phyloP scores from a whole-genome alignment of 140 eudicot genomes.

The Ambrosia hybrid region DNA sequence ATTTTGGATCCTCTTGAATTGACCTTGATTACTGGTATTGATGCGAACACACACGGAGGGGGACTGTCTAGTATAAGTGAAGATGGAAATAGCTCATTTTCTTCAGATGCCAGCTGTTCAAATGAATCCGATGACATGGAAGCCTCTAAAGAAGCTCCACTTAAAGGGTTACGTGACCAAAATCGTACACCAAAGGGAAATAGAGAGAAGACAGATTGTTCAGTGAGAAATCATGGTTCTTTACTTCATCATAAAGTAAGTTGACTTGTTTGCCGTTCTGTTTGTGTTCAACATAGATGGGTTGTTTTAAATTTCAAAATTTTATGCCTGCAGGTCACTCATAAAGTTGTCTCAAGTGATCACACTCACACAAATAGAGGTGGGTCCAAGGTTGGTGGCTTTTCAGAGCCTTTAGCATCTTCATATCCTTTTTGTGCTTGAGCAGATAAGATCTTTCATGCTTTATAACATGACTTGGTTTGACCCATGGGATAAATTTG shows the following conservation, averaged over 20 bases:
- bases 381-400: constrained; percentile 40
- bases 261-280: constrained; percentile 29
- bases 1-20: constrained; percentile 77
- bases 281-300: not conserved
- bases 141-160: constrained; percentile 33
- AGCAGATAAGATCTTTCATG: constrained; percentile 2
- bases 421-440: constrained; percentile 74
- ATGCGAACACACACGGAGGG: constrained; percentile 40
- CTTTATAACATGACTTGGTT: not conserved
- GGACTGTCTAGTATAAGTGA: constrained; percentile 51
- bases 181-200: constrained; percentile 22
- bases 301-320: constrained; percentile 4
- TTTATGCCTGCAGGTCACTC: constrained; percentile 44
- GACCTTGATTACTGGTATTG: constrained; percentile 62
- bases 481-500: constrained; percentile 3
- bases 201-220: constrained; percentile 26
- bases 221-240: constrained; percentile 34
- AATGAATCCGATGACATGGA: constrained; percentile 27
- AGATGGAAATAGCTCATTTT: constrained; percentile 39
- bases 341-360: constrained; percentile 28
- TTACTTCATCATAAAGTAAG: constrained; percentile 29
- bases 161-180: constrained; percentile 27
- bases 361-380: constrained; percentile 19
- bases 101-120: constrained; percentile 28
- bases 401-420: constrained; percentile 50